These are phyloP conservation scores for Graphiopsis chlorocephala DNA, from an alignment of 2,329 filamentous ascomycete genomes.

Conservation along the genomic window DNA sequence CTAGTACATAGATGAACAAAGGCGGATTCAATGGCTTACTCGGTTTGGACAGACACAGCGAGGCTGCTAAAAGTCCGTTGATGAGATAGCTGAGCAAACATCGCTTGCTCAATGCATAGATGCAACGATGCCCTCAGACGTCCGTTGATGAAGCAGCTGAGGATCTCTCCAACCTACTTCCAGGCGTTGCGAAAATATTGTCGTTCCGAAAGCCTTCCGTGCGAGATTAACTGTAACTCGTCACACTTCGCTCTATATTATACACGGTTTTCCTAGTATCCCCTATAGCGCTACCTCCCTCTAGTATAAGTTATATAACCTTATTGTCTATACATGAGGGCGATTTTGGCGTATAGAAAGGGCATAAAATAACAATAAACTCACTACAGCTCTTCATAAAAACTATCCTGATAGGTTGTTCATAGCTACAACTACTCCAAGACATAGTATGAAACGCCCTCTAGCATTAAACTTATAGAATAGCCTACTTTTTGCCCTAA, in stretches of 20 bases:
- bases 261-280: not conserved
- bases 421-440: not conserved
- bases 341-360: not conserved
- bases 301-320: not conserved
- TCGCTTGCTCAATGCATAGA: too few species aligned
- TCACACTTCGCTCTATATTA: not conserved
- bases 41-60: not conserved
- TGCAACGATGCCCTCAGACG: too few species aligned
- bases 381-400: not conserved
- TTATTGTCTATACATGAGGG: not conserved
- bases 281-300: not conserved
- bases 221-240: not conserved
- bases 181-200: too few species aligned
- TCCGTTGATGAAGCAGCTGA: too few species aligned
- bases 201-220: not conserved
- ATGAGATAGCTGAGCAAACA: not conserved
- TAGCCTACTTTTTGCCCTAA: not conserved
- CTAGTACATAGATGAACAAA: not conserved
- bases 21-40: not conserved
- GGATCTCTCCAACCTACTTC: not conserved
- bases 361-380: not conserved
- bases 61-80: not conserved
- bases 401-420: not conserved
- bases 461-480: not conserved
- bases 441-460: not conserved